Conservation (phyloP, 1,139 yeast genomes). For the Arxiozyma bovina region DNA sequence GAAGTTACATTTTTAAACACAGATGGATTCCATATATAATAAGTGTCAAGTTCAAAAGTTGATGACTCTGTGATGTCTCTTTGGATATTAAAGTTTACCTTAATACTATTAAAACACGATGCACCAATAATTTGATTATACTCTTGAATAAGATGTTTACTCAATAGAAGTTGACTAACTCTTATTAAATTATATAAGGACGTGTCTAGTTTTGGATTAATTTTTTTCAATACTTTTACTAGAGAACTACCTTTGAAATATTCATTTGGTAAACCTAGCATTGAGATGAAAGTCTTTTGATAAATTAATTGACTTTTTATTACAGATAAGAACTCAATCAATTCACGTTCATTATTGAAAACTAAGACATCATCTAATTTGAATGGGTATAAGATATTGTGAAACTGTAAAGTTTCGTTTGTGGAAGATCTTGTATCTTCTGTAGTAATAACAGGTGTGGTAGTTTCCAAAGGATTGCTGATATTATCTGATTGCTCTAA, state of each 20-base stretch:
- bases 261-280: slow-evolving; percentile 24
- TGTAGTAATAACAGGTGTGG: neutral
- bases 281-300: slow-evolving; percentile 22
- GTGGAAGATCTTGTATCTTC: neutral
- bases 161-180: slow-evolving; percentile 17
- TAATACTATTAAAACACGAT: neutral
- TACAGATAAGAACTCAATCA: slow-evolving; percentile 14
- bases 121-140: slow-evolving; percentile 6
- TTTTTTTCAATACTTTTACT: slow-evolving; percentile 11
- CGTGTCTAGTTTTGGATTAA: slow-evolving; percentile 11
- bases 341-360: slow-evolving; percentile 12
- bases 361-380: slow-evolving; percentile 10
- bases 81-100: neutral
- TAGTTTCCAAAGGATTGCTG: neutral
- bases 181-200: slow-evolving; percentile 19
- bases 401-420: neutral
- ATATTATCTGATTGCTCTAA: neutral
- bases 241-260: slow-evolving; percentile 14
- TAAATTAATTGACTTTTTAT: slow-evolving; percentile 18
- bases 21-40: slow-evolving; percentile 10
- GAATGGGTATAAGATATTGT: slow-evolving; percentile 6
- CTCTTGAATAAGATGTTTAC: slow-evolving; percentile 11
- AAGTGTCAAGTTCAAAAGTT: neutral
- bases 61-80: neutral
- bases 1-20: neutral